Conservation (phyloP, 805 yeast genomes). For the Lachancea dasiensis region DNA sequence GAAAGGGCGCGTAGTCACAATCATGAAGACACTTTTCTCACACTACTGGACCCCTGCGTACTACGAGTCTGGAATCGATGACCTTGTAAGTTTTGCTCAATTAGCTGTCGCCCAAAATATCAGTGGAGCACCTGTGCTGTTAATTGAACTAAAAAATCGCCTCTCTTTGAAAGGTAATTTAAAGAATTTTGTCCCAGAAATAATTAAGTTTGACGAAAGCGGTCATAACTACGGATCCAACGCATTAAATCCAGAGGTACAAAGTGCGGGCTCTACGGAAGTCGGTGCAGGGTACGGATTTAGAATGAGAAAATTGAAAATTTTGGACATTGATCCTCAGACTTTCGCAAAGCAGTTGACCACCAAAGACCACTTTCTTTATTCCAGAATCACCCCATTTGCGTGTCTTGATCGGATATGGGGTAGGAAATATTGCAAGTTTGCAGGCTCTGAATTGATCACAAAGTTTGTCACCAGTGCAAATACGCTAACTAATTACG, state of each 20-base stretch:
- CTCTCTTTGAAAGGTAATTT: constrained; percentile 10
- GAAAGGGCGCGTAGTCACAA: constrained; percentile 56
- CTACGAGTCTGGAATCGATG: constrained; percentile 39
- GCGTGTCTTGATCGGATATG: constrained; percentile 76
- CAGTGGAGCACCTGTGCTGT: constrained; percentile 35
- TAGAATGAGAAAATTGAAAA: constrained; percentile 38
- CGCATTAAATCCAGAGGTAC: constrained; percentile 1
- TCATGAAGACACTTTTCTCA: constrained; percentile 60
- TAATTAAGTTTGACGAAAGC: constrained; percentile 5
- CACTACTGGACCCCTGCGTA: constrained; percentile 66
- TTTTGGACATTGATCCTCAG: constrained; percentile 62
- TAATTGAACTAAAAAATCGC: constrained; percentile 7
- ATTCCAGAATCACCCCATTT: constrained; percentile 58
- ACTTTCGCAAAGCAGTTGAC: constrained; percentile 85
- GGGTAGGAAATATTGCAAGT: constrained; percentile 58
- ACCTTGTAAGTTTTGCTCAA: constrained; percentile 35
- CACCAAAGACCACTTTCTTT: constrained; percentile 64
- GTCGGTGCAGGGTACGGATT: constrained; percentile 11
- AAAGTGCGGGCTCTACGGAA: constrained; percentile 1
- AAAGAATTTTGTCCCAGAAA: constrained; percentile 9
- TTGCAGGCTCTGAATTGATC: constrained; percentile 49
- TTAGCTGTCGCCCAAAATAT: constrained; percentile 37
- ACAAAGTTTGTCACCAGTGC: constrained; percentile 65
- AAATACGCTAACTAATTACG: constrained; percentile 76
- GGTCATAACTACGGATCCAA: constrained; percentile 2